Conservation (phyloP, 345 rosid species). For the Ricinus communis region DNA sequence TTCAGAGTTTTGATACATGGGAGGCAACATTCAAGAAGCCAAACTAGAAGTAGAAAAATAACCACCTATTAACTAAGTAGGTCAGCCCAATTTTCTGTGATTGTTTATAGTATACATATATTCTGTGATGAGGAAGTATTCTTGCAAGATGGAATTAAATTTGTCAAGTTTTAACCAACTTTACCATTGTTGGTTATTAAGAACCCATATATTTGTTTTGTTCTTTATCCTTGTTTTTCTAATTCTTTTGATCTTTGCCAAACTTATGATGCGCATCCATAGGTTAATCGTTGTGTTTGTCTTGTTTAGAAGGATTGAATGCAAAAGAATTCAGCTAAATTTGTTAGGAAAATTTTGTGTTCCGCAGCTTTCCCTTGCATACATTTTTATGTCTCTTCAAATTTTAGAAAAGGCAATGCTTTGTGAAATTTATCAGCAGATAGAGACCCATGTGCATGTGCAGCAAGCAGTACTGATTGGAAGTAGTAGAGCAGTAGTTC, state of each 20-base stretch:
- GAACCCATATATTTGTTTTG: slow-evolving; percentile 23
- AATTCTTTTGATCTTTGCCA: slow-evolving; percentile 21
- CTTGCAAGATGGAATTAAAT: slow-evolving; percentile 43
- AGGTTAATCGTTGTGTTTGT: not conserved
- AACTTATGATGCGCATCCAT: not conserved
- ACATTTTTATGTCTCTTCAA: no score
- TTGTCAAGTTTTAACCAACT: slow-evolving; percentile 37
- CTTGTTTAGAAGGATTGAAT: not conserved
- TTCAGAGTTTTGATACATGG: slow-evolving; percentile 41
- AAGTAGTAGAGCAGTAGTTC: no score
- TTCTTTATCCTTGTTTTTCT: slow-evolving; percentile 4
- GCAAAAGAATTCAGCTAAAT: not conserved
- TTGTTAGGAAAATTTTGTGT: no score
- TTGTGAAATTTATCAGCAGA: no score
- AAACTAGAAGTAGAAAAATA: slow-evolving; percentile 46
- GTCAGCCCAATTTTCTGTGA: slow-evolving; percentile 42
- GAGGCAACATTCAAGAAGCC: slow-evolving; percentile 31
- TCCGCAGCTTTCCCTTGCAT: no score
- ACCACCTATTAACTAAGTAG: slow-evolving; percentile 49
- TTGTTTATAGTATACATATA: slow-evolving; percentile 59
- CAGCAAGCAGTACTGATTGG: no score
- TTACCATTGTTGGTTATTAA: slow-evolving; percentile 32
- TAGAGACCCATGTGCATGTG: no score
- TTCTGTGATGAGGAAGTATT: slow-evolving; percentile 39
- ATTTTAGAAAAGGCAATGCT: no score